Conservation (phyloP, 1,139 yeast species). For the Yamadazyma dendronema region DNA sequence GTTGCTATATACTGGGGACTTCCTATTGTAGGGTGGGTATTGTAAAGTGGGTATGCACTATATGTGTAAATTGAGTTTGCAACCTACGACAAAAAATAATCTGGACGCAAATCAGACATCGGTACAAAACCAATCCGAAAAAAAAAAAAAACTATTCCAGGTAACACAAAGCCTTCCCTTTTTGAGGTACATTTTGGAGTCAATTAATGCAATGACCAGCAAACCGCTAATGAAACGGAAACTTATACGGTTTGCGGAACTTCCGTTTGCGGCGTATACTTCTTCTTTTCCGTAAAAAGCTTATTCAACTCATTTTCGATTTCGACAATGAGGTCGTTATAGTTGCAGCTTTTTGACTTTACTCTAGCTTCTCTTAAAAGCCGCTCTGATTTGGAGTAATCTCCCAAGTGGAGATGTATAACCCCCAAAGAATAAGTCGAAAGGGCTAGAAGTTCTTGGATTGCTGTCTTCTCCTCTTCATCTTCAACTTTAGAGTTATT, state of each 20-base stretch:
- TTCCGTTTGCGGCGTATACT: neutral
- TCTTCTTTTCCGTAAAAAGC: conserved; percentile 35
- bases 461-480: conserved; percentile 18
- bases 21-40: too few relatives aligned
- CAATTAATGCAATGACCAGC: too few relatives aligned
- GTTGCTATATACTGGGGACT: too few relatives aligned
- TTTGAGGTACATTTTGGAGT: too few relatives aligned
- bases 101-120: too few relatives aligned
- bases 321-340: conserved; percentile 59
- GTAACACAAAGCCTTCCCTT: too few relatives aligned
- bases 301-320: conserved; percentile 65
- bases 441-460: conserved; percentile 66
- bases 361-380: conserved; percentile 68
- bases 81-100: too few relatives aligned
- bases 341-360: conserved; percentile 67
- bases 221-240: too few relatives aligned
- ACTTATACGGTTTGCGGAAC: neutral
- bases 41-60: too few relatives aligned
- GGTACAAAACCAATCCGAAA: too few relatives aligned
- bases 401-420: conserved; percentile 57
- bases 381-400: conserved; percentile 57
- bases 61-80: too few relatives aligned
- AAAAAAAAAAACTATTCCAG: too few relatives aligned
- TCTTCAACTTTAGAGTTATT: conserved; percentile 19
- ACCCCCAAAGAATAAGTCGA: conserved; percentile 88